Percentiles rank a stretch among this genome's conserved stretches.
These are phyloP conservation scores for Fusarium multiceps DNA, from an alignment of 2,329 filamentous ascomycete species.

Conservation along the genomic window DNA sequence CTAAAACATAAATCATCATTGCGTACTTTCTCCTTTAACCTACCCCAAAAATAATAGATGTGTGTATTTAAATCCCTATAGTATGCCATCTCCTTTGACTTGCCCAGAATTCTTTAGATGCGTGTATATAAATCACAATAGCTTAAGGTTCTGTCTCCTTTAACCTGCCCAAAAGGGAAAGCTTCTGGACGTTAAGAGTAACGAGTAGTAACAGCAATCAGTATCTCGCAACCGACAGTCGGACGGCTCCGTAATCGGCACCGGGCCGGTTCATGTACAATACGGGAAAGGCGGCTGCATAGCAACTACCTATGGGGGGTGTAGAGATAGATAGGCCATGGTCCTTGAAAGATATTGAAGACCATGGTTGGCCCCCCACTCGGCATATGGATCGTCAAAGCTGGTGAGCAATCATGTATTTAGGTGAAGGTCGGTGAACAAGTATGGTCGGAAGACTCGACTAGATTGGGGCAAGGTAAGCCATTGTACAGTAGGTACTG, in stretches of 20 bases:
- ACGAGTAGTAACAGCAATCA: not conserved
- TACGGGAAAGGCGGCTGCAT: slow-evolving; percentile 18
- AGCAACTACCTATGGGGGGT: slow-evolving; percentile 12
- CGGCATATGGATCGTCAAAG: slow-evolving; percentile 6
- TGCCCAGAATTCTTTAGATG: not conserved
- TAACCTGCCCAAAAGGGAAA: slow-evolving; percentile 36
- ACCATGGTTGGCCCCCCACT: slow-evolving; percentile 2
- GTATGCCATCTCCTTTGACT: not conserved
- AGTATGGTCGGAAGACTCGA: slow-evolving; percentile 10
- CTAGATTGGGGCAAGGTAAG: slow-evolving; percentile 6
- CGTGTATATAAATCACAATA: not conserved
- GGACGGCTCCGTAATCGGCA: slow-evolving; percentile 42
- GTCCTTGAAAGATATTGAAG: not conserved
- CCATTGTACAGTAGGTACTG: not conserved
- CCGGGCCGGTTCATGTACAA: slow-evolving; percentile 37
- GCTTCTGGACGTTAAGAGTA: slow-evolving; percentile 26
- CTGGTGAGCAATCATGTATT: slow-evolving; percentile 8
- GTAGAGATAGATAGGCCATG: not conserved
- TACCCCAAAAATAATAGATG: not conserved
- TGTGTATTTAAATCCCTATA: not conserved
- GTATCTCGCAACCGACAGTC: slow-evolving; percentile 5
- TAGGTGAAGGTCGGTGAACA: slow-evolving; percentile 27
- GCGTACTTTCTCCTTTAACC: not conserved
- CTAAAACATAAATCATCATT: not conserved
- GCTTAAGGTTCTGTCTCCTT: slow-evolving; percentile 4